phyloP scores from a whole-genome alignment of 768 basidiomycete species.

The Clitopilus passeckerianus region DNA sequence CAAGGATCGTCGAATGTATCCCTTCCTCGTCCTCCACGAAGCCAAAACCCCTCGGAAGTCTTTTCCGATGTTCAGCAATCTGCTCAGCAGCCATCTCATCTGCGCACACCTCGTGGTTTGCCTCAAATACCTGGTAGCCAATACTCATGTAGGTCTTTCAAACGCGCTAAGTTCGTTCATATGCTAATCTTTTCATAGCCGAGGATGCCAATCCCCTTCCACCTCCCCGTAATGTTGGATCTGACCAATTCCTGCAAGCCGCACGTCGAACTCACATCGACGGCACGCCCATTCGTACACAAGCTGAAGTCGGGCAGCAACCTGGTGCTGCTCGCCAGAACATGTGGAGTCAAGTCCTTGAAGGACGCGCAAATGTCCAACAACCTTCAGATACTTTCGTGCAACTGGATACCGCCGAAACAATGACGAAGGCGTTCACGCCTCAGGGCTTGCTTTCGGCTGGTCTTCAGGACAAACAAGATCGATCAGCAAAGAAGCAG shows the following conservation, averaged over 20 bases:
- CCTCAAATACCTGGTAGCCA: constrained; percentile 56
- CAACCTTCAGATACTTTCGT: constrained; percentile 48
- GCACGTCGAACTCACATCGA: constrained; percentile 54
- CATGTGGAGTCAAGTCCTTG: constrained; percentile 89
- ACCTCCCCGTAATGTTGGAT: constrained; percentile 37
- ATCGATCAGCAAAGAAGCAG: constrained; percentile 91
- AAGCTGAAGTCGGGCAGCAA: constrained; percentile 45
- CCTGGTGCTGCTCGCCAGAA: constrained; percentile 56
- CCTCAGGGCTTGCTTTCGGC: constrained; percentile 93
- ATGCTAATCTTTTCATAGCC: constrained; percentile 18
- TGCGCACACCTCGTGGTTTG: constrained; percentile 56
- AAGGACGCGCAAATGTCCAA: constrained; percentile 46
- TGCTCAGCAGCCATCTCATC: constrained; percentile 30
- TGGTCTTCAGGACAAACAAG: constrained; percentile 92
- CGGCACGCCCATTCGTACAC: constrained; percentile 45
- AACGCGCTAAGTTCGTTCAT: constrained; percentile 2
- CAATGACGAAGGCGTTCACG: constrained; percentile 90
- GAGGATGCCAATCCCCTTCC: constrained; percentile 31
- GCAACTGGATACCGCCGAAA: constrained; percentile 68
- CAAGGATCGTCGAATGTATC: constrained; percentile 16
- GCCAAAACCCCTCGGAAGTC: constrained; percentile 15
- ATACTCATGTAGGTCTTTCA: constrained; percentile 34
- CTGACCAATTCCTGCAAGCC: constrained; percentile 50
- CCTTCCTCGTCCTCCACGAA: constrained; percentile 22
- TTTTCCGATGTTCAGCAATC: constrained; percentile 10